Evolutionary conservation across 2,329 filamentous ascomycete genomes (phyloP).

Genomic region (Setomelanomma holmii): DNA sequence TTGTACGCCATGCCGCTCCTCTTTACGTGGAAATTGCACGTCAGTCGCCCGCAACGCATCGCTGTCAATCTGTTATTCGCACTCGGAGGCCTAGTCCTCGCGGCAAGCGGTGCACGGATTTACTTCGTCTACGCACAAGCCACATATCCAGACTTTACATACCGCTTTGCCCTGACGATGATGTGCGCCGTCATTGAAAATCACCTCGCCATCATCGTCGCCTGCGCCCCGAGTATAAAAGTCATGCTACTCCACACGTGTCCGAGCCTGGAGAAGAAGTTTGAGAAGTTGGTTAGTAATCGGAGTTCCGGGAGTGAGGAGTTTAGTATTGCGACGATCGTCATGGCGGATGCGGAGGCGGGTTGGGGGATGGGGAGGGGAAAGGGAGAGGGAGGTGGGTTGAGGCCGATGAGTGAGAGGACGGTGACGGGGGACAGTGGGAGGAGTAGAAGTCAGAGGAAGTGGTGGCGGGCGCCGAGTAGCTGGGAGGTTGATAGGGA

Average conservation of each 20-base stretch:
- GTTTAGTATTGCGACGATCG: conserved; percentile 7
- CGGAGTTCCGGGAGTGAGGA: conserved; percentile 8
- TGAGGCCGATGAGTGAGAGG: neutral
- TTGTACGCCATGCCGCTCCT: conserved; percentile 49
- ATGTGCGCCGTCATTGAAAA: conserved; percentile 47
- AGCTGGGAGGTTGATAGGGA: conserved; percentile 13
- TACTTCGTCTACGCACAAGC: conserved; percentile 34
- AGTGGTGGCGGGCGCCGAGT: conserved; percentile 22
- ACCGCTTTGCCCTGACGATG: conserved; percentile 35
- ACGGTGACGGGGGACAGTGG: conserved; percentile 4
- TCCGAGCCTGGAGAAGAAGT: conserved; percentile 29
- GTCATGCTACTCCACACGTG: conserved; percentile 32
- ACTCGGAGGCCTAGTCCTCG: conserved; percentile 41
- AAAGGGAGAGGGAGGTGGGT: neutral
- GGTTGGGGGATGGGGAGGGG: conserved; percentile 1
- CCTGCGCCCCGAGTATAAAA: conserved; percentile 45
- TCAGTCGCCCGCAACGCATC: conserved; percentile 39
- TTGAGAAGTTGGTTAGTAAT: conserved; percentile 24
- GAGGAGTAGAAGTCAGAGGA: conserved; percentile 7
- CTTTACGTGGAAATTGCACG: conserved; percentile 46
- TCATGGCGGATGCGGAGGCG: neutral
- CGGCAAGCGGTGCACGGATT: conserved; percentile 34
- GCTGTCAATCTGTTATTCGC: conserved; percentile 45
- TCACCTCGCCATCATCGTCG: conserved; percentile 46
- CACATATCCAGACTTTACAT: conserved; percentile 32